Conservation (phyloP, 2,329 filamentous ascomycete species). For the Epichloe uncinata region DNA sequence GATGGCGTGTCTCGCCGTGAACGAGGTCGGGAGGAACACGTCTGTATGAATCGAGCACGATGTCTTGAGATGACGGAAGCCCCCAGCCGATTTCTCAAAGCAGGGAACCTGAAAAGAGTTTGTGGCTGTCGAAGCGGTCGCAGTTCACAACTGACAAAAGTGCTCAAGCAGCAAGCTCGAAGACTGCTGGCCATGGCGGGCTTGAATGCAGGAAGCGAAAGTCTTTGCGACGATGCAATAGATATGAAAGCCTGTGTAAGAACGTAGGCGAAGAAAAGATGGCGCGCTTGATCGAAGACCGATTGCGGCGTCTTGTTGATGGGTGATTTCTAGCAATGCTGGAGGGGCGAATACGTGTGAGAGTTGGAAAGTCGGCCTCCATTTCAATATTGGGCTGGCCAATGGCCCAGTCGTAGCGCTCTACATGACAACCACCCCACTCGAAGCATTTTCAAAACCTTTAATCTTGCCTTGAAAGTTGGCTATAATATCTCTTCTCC, state of each 20-base stretch:
- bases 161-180: conserved; percentile 2
- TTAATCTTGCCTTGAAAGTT: too few species aligned
- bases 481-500: too few species aligned
- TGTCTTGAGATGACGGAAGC: neutral
- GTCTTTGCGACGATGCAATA: neutral
- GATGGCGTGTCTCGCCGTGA: conserved; percentile 14
- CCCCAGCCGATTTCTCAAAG: neutral
- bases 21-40: conserved; percentile 4
- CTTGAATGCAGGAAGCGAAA: neutral
- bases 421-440: neutral
- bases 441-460: neutral
- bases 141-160: neutral
- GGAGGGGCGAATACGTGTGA: neutral
- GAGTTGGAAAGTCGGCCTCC: neutral
- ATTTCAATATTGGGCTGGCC: neutral
- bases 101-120: neutral
- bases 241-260: neutral
- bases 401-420: neutral
- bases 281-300: neutral
- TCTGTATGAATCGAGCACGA: conserved; percentile 8
- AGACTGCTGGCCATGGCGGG: conserved; percentile 1
- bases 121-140: conserved; percentile 1
- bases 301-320: neutral
- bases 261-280: neutral
- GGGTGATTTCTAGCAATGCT: neutral